Conservation (phyloP, 768 basidiomycete species). For the Mycena metata region DNA sequence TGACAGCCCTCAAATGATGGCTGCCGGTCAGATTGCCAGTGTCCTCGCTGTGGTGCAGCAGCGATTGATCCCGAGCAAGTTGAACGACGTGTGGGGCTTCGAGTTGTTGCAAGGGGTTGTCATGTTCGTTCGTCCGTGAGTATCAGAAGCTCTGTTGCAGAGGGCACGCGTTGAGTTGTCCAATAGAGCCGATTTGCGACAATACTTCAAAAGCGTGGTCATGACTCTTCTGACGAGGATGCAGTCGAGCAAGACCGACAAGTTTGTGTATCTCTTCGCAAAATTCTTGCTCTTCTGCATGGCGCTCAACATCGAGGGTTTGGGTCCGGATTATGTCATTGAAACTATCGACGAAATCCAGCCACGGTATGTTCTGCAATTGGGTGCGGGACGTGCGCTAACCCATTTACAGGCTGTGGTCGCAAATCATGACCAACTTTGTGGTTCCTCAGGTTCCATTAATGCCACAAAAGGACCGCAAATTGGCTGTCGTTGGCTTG, state of each 20-base stretch:
- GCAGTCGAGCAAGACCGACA: constrained; percentile 91
- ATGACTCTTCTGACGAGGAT: constrained; percentile 87
- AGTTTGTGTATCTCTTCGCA: constrained; percentile 86
- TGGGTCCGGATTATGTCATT: constrained; percentile 86
- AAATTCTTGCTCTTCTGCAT: constrained; percentile 82
- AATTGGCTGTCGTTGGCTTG: constrained; percentile 85
- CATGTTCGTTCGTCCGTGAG: constrained; percentile 81
- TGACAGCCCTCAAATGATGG: constrained; percentile 77
- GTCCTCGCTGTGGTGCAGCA: constrained; percentile 93
- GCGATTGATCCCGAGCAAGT: constrained; percentile 86
- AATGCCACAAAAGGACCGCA: constrained; percentile 86
- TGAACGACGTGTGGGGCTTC: constrained; percentile 93
- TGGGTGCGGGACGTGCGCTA: background rate
- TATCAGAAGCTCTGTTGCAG: constrained; percentile 28
- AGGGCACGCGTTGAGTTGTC: constrained; percentile 10
- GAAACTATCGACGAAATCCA: constrained; percentile 88
- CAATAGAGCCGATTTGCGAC: constrained; percentile 71
- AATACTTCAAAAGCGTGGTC: constrained; percentile 80
- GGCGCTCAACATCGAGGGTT: constrained; percentile 79
- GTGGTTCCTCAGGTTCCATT: constrained; percentile 86
- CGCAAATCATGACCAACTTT: constrained; percentile 81
- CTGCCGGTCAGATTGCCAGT: constrained; percentile 77
- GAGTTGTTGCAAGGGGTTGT: constrained; percentile 88
- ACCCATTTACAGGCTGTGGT: constrained; percentile 69
- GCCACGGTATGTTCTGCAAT: constrained; percentile 67